These are phyloP conservation scores for Hypoxylon sp. DNA, from an alignment of 2,329 filamentous ascomycete species.

Conservation along the genomic window DNA sequence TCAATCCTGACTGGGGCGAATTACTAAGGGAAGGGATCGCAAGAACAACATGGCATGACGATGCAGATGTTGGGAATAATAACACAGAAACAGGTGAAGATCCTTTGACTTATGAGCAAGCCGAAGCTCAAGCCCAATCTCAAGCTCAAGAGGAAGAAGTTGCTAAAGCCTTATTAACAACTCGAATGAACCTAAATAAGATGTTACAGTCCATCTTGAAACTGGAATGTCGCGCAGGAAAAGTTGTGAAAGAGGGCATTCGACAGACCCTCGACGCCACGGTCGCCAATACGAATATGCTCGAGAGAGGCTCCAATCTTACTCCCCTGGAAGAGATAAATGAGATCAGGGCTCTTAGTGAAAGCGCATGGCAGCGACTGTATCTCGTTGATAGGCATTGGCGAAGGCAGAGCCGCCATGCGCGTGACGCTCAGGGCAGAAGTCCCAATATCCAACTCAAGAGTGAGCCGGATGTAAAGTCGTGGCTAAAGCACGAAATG, in stretches of 20 bases:
- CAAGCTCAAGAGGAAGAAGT: conserved; percentile 37
- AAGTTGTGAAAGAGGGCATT: conserved; percentile 51
- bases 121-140: no score
- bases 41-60: not conserved
- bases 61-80: not conserved
- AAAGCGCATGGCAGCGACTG: conserved; percentile 44
- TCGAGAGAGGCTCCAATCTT: not conserved
- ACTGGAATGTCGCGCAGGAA: conserved; percentile 49
- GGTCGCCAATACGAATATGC: conserved; percentile 37
- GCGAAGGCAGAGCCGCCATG: conserved; percentile 36
- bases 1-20: not conserved
- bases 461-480: conserved; percentile 44
- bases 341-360: conserved; percentile 45
- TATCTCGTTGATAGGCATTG: conserved; percentile 50
- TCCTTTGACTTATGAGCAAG: conserved; percentile 21
- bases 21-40: not conserved
- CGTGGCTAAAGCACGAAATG: conserved; percentile 46
- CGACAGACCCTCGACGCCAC: conserved; percentile 52
- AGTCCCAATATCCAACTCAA: conserved; percentile 38
- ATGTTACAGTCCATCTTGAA: conserved; percentile 52
- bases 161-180: conserved; percentile 38
- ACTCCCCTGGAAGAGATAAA: conserved; percentile 43
- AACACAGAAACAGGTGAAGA: not conserved
- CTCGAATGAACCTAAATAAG: conserved; percentile 47
- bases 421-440: conserved; percentile 25